Evolutionary conservation across 2,329 filamentous ascomycete species (phyloP), one percentile per base, ranked within the genome.

Genomic region (Penicillium sp.): DNA sequence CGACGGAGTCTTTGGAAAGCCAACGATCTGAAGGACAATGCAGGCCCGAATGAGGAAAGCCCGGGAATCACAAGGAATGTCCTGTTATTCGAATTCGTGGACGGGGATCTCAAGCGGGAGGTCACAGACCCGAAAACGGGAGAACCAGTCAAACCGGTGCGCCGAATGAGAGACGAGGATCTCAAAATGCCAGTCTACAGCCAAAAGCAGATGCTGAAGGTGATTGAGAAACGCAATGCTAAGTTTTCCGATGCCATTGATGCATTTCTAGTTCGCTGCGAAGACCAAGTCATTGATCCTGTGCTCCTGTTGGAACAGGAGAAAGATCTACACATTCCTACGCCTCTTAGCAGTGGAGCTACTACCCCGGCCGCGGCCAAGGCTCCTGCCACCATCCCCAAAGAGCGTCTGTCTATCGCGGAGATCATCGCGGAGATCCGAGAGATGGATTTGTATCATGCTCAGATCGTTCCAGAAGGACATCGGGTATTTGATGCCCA

Each of bases 171-270:
- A 55, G 84, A 92, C 20, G 92, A 96, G 67, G 85, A 90, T 57
- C 70, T 97, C 62, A 95, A 89, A 73, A 91, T 97, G 86, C 94
- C 93, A 0, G 89, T 96, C 8, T 97, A 86, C 76, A 91, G 90
- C 60, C 92, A 96, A 73, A 92, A 92, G 72, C 91, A 96, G 74
- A 91, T 97, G 89, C 86, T 89, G 69, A 83, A 81, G 50, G 73
- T 97, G 62, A 97, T 99, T 64, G 91, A 93, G 74, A 94, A 93
- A 75, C 82, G 94, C 46, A 97, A 97, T 67, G 78, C 79, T 51
- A 94, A 92, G 69, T 97, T 97, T 67, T 80, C 80, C 0, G 87
- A 85, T 55, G 90, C 92, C 0, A 81, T 96, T 56, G 89, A 89
- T 71, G 74, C 72, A 0, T 97, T 95, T 66, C 73, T 99, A 56